phyloP scores from a whole-genome alignment of 441 rosid species.

The Pelargonium fulgidum region DNA sequence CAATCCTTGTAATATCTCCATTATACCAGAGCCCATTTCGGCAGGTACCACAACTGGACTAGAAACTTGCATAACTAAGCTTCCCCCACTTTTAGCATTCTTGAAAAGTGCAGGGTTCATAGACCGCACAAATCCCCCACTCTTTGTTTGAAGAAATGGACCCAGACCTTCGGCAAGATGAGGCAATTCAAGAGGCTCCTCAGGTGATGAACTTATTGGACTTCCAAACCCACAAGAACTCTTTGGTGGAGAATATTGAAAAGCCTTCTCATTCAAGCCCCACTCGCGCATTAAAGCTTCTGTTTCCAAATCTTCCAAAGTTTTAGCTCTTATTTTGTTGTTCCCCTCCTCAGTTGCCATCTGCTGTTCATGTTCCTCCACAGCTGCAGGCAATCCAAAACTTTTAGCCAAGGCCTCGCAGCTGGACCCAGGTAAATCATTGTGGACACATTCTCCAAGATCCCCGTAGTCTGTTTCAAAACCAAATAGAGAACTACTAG shows the following conservation, averaged over 20 bases:
- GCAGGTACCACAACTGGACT: constrained; percentile 93
- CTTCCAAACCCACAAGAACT: constrained; percentile 51
- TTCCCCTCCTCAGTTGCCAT: constrained; percentile 27
- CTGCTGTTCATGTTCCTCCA: constrained; percentile 50
- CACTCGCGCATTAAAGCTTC: constrained; percentile 85
- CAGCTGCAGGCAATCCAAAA: constrained; percentile 48
- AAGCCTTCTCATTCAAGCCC: constrained; percentile 79
- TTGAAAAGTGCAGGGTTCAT: constrained; percentile 68
- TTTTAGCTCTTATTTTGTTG: constrained; percentile 49
- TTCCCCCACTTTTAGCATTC: constrained; percentile 56
- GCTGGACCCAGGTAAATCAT: constrained; percentile 29
- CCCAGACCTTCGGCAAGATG: constrained; percentile 78
- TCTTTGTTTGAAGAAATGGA: constrained; percentile 68
- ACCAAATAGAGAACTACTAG: constrained; percentile 54
- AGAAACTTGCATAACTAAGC: constrained; percentile 90
- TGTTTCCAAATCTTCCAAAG: constrained; percentile 73
- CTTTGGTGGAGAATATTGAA: constrained; percentile 60
- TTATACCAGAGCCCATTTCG: constrained; percentile 81
- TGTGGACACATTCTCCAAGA: constrained; percentile 36
- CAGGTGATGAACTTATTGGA: constrained; percentile 50
- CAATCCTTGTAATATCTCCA: constrained; percentile 59
- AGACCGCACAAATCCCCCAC: constrained; percentile 81
- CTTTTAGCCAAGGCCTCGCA: constrained; percentile 34
- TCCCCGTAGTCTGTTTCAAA: constrained; percentile 39
- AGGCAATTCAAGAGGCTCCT: constrained; percentile 53